Evolutionary conservation across 1,284 basidiomycete species (phyloP).

Genomic region (Ceratobasidium sp.): DNA sequence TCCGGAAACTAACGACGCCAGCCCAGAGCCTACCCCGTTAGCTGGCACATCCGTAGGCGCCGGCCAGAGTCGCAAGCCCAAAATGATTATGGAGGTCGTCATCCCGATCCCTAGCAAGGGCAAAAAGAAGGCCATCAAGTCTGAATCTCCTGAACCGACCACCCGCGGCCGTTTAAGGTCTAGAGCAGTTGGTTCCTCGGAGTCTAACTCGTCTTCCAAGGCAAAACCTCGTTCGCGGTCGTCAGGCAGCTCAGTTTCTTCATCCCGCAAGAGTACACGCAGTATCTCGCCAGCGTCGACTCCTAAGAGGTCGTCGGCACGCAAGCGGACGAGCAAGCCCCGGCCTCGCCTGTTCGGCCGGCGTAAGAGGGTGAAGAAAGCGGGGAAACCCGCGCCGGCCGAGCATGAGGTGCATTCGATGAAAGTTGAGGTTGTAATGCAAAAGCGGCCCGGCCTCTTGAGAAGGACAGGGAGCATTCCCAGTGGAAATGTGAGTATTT

Average conservation of each 20-base stretch:
- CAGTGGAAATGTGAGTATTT: conserved; percentile 32
- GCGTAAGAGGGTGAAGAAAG: conserved; percentile 17
- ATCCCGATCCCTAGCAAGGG: conserved; percentile 11
- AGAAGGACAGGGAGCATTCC: conserved; percentile 23
- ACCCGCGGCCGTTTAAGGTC: conserved; percentile 23
- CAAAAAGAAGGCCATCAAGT: not conserved
- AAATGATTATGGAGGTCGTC: conserved; percentile 37
- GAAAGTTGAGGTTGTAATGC: conserved; percentile 37
- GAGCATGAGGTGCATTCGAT: conserved; percentile 7
- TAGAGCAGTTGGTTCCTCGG: not conserved
- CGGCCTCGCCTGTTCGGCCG: conserved; percentile 2
- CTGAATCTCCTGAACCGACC: not conserved
- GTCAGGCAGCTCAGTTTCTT: not conserved
- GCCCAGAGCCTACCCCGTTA: not conserved
- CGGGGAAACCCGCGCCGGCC: not conserved
- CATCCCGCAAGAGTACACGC: not conserved
- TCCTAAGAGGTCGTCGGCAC: not conserved
- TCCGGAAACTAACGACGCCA: not conserved
- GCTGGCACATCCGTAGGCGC: not conserved
- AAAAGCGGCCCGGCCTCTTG: conserved; percentile 7
- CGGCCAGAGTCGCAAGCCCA: not conserved
- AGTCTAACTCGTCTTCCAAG: conserved; percentile 9
- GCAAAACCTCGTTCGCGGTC: conserved; percentile 8
- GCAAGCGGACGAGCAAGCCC: not conserved
- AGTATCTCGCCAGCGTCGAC: not conserved